Evolutionary conservation across 2,329 filamentous ascomycete species (phyloP).

Genomic region (Claviceps pazoutovae): DNA sequence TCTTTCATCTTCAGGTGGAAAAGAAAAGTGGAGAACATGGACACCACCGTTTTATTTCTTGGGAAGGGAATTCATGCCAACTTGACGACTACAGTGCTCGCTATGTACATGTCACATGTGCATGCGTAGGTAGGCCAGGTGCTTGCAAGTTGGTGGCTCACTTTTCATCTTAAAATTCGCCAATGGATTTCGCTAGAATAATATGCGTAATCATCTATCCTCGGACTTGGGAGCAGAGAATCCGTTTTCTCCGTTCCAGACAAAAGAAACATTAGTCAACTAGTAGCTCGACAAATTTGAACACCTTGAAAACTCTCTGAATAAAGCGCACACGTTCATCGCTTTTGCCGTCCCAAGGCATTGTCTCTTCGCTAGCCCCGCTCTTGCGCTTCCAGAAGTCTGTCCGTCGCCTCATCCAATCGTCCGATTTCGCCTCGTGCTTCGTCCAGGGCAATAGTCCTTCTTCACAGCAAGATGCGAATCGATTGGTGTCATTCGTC

Average conservation of each 20-base stretch:
- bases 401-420: not conserved
- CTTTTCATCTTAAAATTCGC: not conserved
- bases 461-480: not conserved
- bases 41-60: not conserved
- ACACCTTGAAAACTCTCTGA: conserved; percentile 2
- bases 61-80: too few relatives aligned
- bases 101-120: not conserved
- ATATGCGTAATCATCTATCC: not conserved
- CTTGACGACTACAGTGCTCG: too few relatives aligned
- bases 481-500: not conserved
- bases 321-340: conserved; percentile 2
- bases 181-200: conserved; percentile 1
- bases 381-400: not conserved
- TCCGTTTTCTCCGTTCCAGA: conserved; percentile 10
- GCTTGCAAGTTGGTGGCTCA: not conserved
- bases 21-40: not conserved
- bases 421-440: not conserved
- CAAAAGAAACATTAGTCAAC: not conserved
- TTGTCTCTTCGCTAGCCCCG: not conserved
- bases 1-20: not conserved
- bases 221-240: not conserved
- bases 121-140: not conserved
- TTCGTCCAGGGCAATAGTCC: not conserved
- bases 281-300: conserved; percentile 1
- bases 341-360: not conserved